phyloP scores from a whole-genome alignment of 768 basidiomycete species.

The Lepiota venenata region DNA sequence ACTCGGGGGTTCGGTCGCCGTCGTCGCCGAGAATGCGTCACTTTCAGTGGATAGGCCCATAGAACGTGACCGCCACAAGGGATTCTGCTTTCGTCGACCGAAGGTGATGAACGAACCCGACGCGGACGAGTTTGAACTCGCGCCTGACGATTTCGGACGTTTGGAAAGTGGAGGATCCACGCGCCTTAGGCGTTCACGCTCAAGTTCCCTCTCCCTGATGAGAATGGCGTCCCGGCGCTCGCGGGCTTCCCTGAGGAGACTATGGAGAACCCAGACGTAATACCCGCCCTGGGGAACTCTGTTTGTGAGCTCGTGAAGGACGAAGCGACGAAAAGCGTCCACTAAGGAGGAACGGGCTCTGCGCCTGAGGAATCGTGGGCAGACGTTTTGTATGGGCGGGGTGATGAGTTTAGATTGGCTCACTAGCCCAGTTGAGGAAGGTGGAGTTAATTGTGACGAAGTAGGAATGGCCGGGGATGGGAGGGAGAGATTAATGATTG shows the following conservation, averaged over 20 bases:
- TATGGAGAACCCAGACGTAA: slow-evolving; percentile 51
- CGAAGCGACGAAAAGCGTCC: slow-evolving; percentile 61
- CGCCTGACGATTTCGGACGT: background rate
- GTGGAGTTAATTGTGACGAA: slow-evolving; percentile 22
- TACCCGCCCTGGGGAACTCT: slow-evolving; percentile 40
- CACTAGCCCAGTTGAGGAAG: slow-evolving; percentile 25
- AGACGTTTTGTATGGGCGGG: slow-evolving; percentile 21
- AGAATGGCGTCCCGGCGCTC: slow-evolving; percentile 36
- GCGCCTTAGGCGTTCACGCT: slow-evolving; percentile 9
- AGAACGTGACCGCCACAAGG: slow-evolving; percentile 1
- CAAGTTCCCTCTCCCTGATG: slow-evolving; percentile 36
- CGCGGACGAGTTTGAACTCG: background rate
- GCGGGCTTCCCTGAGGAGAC: slow-evolving; percentile 22
- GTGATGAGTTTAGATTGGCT: slow-evolving; percentile 17
- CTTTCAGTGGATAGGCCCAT: slow-evolving; percentile 14
- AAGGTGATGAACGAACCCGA: slow-evolving; percentile 3
- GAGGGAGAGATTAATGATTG: slow-evolving; percentile 24
- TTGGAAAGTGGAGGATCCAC: background rate
- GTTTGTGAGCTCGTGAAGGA: slow-evolving; percentile 48
- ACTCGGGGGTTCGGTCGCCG: slow-evolving; percentile 28
- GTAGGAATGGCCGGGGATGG: slow-evolving; percentile 25
- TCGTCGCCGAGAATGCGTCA: slow-evolving; percentile 27
- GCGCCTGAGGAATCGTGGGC: slow-evolving; percentile 39
- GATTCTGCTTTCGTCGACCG: background rate
- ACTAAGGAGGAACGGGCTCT: slow-evolving; percentile 66